Evolutionary conservation across 192 early-diverging fungal species (phyloP).

Genomic region (Linnemannia hyalina): DNA sequence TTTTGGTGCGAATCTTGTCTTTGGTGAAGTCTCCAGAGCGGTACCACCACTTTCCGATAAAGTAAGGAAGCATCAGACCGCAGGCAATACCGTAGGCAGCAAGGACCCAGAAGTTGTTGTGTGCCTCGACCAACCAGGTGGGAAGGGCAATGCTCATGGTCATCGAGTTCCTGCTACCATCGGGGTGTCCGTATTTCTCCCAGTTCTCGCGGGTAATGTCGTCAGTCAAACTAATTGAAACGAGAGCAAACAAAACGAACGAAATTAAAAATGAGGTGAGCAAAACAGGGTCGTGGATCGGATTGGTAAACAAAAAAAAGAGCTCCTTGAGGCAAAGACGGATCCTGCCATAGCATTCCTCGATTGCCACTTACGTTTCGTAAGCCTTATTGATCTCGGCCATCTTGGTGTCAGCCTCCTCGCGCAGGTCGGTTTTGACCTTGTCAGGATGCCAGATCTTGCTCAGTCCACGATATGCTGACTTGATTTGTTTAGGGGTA

Average conservation of each 20-base stretch:
- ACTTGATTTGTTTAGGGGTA: constrained; percentile 59
- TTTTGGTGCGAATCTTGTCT: constrained; percentile 87
- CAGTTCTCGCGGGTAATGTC: constrained; percentile 90
- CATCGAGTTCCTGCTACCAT: constrained; percentile 74
- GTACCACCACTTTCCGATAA: constrained; percentile 97
- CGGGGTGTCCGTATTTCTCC: constrained; percentile 97
- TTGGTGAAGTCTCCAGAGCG: constrained; percentile 89
- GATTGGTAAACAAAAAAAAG: neutral
- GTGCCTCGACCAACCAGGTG: constrained; percentile 87
- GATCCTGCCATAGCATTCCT: neutral
- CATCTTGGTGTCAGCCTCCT: constrained; percentile 80
- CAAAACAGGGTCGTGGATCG: neutral
- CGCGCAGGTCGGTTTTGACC: constrained; percentile 74
- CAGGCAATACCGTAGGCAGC: constrained; percentile 89
- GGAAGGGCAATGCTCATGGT: constrained; percentile 97
- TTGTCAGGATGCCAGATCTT: constrained; percentile 83
- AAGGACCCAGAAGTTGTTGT: constrained; percentile 88
- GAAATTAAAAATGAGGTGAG: neutral
- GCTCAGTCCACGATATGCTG: constrained; percentile 63
- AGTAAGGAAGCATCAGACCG: constrained; percentile 89
- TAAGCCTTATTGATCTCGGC: constrained; percentile 94
- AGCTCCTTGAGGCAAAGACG: neutral
- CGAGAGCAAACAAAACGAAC: constrained; percentile 4
- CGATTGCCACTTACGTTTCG: constrained; percentile 75
- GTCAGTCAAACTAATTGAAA: constrained; percentile 80